Evolutionary conservation across 2,329 filamentous ascomycete genomes (phyloP).

Genomic region (Rhexocercosporidium sp.): DNA sequence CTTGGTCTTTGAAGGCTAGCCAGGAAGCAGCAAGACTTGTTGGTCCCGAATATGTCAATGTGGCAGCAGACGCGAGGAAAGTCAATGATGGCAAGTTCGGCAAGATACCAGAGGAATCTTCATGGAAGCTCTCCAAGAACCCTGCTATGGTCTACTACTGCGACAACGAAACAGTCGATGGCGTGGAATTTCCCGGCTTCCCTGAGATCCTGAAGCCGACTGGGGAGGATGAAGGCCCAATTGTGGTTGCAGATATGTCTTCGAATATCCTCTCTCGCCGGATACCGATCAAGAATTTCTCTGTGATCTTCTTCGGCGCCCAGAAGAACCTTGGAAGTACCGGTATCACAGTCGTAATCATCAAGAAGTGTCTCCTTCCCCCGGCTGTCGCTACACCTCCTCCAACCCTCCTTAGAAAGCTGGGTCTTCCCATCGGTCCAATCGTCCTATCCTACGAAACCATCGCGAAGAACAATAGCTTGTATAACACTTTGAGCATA

Average conservation of each 20-base stretch:
- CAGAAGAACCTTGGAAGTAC: conserved; percentile 93
- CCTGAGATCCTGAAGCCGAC: conserved; percentile 67
- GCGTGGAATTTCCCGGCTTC: conserved; percentile 83
- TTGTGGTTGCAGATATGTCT: conserved; percentile 91
- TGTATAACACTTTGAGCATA: conserved; percentile 96
- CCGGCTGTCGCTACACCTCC: conserved; percentile 69
- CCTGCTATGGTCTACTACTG: conserved; percentile 82
- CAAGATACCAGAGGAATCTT: conserved; percentile 75
- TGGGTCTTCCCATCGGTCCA: conserved; percentile 79
- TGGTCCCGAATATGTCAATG: conserved; percentile 79
- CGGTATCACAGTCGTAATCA: conserved; percentile 83
- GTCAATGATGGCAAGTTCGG: conserved; percentile 83
- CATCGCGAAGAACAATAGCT: conserved; percentile 88
- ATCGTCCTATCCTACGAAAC: conserved; percentile 83
- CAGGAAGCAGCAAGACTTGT: conserved; percentile 82
- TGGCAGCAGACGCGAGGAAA: conserved; percentile 71
- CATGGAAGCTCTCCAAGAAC: conserved; percentile 74
- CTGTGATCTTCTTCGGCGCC: conserved; percentile 86
- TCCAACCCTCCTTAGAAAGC: conserved; percentile 70
- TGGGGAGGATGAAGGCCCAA: conserved; percentile 66
- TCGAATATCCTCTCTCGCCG: conserved; percentile 89
- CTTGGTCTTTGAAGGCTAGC: conserved; percentile 88
- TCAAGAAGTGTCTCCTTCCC: conserved; percentile 81
- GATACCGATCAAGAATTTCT: conserved; percentile 80
- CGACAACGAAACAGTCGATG: conserved; percentile 93